phyloP scores from a whole-genome alignment of 257 asterid species.

The Anisodus acutangulus region DNA sequence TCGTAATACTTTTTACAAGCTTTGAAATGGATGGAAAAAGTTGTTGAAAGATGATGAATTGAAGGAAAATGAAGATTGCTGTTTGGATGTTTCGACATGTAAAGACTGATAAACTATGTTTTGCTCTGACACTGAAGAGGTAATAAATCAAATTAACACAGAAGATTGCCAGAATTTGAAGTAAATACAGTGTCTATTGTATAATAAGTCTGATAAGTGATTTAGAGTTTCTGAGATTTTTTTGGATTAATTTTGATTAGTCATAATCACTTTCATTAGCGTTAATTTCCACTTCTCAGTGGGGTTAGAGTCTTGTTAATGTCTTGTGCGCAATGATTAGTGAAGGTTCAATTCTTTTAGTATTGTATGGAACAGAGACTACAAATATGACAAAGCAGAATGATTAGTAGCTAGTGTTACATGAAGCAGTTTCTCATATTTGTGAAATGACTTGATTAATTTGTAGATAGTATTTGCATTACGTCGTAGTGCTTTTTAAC shows the following conservation, averaged over 20 bases:
- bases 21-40: slow-evolving; percentile 21
- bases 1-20: neutral
- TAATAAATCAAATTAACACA: neutral
- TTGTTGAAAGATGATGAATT: neutral
- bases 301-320: neutral
- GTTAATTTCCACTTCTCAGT: neutral
- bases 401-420: neutral
- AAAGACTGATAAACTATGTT: neutral
- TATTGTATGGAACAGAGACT: too few species aligned
- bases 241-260: neutral
- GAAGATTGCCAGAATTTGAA: neutral
- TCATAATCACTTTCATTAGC: neutral
- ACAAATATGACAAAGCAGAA: neutral
- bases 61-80: neutral
- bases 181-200: neutral
- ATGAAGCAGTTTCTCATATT: neutral
- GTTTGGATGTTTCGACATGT: slow-evolving; percentile 28
- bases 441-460: too few species aligned
- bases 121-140: slow-evolving; percentile 5
- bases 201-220: neutral
- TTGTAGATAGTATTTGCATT: too few species aligned
- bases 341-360: too few species aligned
- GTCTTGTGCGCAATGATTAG: neutral
- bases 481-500: too few species aligned
- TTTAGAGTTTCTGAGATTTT: neutral